Base-by-base conservation (phyloP, 768 basidiomycete genomes). In the Flagelloscypha sp. region DNA sequence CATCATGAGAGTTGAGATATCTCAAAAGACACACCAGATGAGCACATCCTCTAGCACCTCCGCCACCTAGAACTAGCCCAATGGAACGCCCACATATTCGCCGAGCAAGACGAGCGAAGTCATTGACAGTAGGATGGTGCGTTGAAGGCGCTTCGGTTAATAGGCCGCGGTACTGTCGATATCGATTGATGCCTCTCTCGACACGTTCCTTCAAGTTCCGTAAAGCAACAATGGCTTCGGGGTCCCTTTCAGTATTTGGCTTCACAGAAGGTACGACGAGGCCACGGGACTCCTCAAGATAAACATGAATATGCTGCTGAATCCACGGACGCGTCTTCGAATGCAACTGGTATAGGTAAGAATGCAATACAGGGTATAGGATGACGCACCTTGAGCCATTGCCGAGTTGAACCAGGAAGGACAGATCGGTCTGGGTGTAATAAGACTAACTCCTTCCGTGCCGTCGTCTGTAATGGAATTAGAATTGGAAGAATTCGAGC, bases 221-320 rank as follows among this genome's bases (percentile, higher is more conserved):
- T 47, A 97, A 68, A 0, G 89, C 92, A 18, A 70, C 73, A 22
- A 95, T 78, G 3, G 89, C 92, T 36, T 88, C 86, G 10, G 89
- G 84, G 45, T 93, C 90, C 54, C 86, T 84, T n/a, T 57, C 55
- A 4, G 69, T 56, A 3, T 67, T 48, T 2, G 72, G 47, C 52
- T 90, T 84, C 4, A 77, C 54, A 2, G 78, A 61, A 10, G 83
- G 70, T 7, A 77, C 45, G n/a, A 79, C 72, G 27, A 88, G 63
- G 27, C 85, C 86, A 83, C 88, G 40, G 5, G n/a, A 27, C 47
- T 86, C 87, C 2, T 82, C 76, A 8, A 95, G 66, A 57, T 98
- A 94, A 35, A 98, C 80, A 54, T 99, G 95, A 35, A 93, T 80
- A 55, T 98, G 93, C 45, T 88, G 88, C 54, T 95, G 89, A 1